A percentile compares a stretch with the other conserved stretches of the same genome.
Conservation (phyloP, 495 filamentous ascomycete species). For the Cairneyella variabilis region DNA sequence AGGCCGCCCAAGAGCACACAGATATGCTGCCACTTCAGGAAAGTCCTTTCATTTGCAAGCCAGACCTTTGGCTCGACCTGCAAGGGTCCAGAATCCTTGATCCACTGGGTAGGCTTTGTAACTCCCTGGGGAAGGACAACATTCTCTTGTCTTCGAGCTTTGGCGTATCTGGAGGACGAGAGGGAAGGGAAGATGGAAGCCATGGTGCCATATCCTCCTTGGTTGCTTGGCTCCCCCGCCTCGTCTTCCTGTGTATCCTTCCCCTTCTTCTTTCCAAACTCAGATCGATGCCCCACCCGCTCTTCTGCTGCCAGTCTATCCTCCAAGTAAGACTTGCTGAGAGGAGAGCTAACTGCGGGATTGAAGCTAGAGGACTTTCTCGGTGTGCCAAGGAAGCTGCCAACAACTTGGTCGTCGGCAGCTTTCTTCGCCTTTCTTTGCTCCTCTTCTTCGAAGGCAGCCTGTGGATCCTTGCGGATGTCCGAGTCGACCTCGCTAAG, state of each 20-base stretch:
- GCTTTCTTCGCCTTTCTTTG: constrained; percentile 71
- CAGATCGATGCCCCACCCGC: too few relatives aligned
- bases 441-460: constrained; percentile 88
- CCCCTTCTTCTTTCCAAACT: too few relatives aligned
- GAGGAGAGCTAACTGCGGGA: constrained; percentile 57
- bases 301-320: constrained; percentile 29
- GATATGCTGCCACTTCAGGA: constrained; percentile 97
- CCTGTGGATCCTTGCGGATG: constrained; percentile 86
- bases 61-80: constrained; percentile 96
- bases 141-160: constrained; percentile 39
- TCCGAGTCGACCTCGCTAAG: constrained; percentile 84
- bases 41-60: constrained; percentile 97
- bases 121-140: constrained; percentile 74
- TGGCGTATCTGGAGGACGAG: constrained; percentile 66
- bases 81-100: constrained; percentile 89
- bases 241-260: too few relatives aligned
- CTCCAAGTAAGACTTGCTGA: constrained; percentile 48
- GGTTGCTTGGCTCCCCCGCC: constrained; percentile 4
- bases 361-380: constrained; percentile 47
- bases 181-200: constrained; percentile 68
- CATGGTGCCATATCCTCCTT: constrained; percentile 43
- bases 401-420: constrained; percentile 84
- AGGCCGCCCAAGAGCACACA: constrained; percentile 78
- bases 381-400: constrained; percentile 64
- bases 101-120: constrained; percentile 72